Evolutionary conservation across 2,329 filamentous ascomycete species (phyloP), one percentile per base, ranked within the genome.

Genomic region (Pseudopyrenochaeta lycopersici): DNA sequence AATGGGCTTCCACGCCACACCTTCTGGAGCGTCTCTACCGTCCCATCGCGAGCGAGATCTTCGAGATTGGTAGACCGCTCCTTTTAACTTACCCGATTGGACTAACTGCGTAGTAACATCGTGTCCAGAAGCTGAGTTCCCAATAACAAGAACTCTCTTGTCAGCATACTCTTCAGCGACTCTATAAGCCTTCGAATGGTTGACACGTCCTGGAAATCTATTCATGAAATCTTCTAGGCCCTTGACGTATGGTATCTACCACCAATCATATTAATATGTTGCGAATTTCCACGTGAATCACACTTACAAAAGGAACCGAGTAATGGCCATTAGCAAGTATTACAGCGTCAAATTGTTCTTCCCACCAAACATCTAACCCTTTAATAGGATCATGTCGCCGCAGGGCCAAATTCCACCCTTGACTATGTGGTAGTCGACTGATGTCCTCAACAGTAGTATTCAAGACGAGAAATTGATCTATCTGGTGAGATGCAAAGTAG

Each of bases 401-500:
- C 1, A 85, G 70, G 0, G 78, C 82, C 11, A 85, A 60, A 20
- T 72, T 80, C 83, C 83, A 85, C 10, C 69, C 23, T 29, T 57
- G 46, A 59, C 7, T 76, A 59, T 1, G 57, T 23, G 20, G 3
- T 0, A 80, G 55, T 11, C 64, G 72, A 0, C 77, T 73, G 0
- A 85, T 60, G 42, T 84, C 80, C 60, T 85, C 80, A 1, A 85
- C 78, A 0, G 83, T 83, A 0, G 82, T 85, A 31, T 80, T 81
- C 11, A 85, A 71, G 0, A 75, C 76, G 0, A 87, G 66, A 2
- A 80, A 68, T 0, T 60, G 46, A 54, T 86, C 84, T 0, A 77
- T 77, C 36, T 76, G 71, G 54, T 86, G 82, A 0, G 66, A 52
- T 0, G 84, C 80, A 56, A 86, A 83, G 57, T 86, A 86, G 29